These are phyloP conservation scores for Osmanthus fragrans DNA, from an alignment of 257 asterid genomes.

Conservation along the genomic window DNA sequence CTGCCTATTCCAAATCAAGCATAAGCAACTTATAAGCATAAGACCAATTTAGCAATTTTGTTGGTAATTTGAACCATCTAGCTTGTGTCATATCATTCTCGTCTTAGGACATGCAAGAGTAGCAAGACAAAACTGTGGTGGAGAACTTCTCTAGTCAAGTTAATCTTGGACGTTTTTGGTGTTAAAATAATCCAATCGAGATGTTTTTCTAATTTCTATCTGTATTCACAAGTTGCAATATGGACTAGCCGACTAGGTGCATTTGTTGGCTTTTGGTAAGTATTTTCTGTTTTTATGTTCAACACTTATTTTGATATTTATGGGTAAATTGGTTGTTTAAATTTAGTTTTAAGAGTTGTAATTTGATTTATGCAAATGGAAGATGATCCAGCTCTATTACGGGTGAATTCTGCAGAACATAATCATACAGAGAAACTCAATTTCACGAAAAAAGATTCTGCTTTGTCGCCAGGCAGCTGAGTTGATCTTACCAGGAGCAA, in stretches of 20 bases:
- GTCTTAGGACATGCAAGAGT: neutral
- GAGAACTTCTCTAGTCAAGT: neutral
- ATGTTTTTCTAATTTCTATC: slow-evolving; percentile 10
- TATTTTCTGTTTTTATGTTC: neutral
- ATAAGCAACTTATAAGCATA: too few relatives aligned
- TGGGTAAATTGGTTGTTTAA: slow-evolving; percentile 21
- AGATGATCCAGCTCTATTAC: slow-evolving; percentile 69
- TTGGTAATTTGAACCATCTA: neutral
- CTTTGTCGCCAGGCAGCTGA: slow-evolving; percentile 30
- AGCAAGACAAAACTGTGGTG: neutral
- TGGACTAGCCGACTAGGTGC: slow-evolving; percentile 16
- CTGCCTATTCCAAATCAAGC: too few relatives aligned
- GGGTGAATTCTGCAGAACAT: slow-evolving; percentile 50
- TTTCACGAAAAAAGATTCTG: slow-evolving; percentile 36
- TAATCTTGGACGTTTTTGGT: slow-evolving; percentile 3
- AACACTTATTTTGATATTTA: slow-evolving; percentile 14
- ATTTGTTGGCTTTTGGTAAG: slow-evolving; percentile 11
- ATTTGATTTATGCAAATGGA: slow-evolving; percentile 55
- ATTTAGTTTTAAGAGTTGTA: slow-evolving; percentile 25
- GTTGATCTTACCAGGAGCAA: slow-evolving; percentile 35
- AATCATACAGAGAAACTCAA: slow-evolving; percentile 41
- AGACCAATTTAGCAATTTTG: too few relatives aligned
- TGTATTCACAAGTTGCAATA: slow-evolving; percentile 3
- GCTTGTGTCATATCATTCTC: neutral
- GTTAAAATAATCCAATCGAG: neutral